These are phyloP conservation scores for Apiospora kogelbergensis DNA, from an alignment of 2,329 filamentous ascomycete genomes.

Conservation along the genomic window DNA sequence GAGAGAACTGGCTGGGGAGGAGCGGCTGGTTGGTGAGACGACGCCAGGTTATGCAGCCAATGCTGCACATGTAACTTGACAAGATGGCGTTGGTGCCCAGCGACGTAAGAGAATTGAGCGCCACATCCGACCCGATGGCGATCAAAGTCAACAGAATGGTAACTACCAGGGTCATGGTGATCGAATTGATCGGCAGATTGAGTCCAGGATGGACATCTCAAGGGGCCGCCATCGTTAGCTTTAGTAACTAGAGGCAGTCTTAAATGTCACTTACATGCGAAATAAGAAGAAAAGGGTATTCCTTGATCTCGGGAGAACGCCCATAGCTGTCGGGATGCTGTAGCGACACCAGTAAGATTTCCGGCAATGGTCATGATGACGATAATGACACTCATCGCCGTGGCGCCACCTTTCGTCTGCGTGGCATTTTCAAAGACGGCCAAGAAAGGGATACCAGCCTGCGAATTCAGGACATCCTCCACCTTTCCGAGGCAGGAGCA, in stretches of 20 bases:
- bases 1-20: slow-evolving; percentile 37
- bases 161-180: slow-evolving; percentile 28
- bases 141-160: slow-evolving; percentile 34
- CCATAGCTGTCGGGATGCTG: slow-evolving; percentile 30
- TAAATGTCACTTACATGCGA: slow-evolving; percentile 20
- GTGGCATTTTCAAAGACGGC: slow-evolving; percentile 29
- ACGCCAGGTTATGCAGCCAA: slow-evolving; percentile 33
- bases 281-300: slow-evolving; percentile 31
- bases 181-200: slow-evolving; percentile 33
- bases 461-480: not conserved
- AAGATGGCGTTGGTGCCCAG: slow-evolving; percentile 32
- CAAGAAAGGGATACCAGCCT: slow-evolving; percentile 30
- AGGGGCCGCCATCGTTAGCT: no score
- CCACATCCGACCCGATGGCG: slow-evolving; percentile 32
- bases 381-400: slow-evolving; percentile 27
- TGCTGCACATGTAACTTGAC: slow-evolving; percentile 33
- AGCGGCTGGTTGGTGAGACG: slow-evolving; percentile 34
- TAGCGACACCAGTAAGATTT: slow-evolving; percentile 29
- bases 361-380: slow-evolving; percentile 25
- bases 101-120: slow-evolving; percentile 36
- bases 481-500: slow-evolving; percentile 23
- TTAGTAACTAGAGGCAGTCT: no score
- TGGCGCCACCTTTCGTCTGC: slow-evolving; percentile 19
- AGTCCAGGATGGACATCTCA: slow-evolving; percentile 20
- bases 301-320: slow-evolving; percentile 37